These are phyloP conservation scores for Fusarium luffae DNA, from an alignment of 2,329 filamentous ascomycete species.

Conservation along the genomic window DNA sequence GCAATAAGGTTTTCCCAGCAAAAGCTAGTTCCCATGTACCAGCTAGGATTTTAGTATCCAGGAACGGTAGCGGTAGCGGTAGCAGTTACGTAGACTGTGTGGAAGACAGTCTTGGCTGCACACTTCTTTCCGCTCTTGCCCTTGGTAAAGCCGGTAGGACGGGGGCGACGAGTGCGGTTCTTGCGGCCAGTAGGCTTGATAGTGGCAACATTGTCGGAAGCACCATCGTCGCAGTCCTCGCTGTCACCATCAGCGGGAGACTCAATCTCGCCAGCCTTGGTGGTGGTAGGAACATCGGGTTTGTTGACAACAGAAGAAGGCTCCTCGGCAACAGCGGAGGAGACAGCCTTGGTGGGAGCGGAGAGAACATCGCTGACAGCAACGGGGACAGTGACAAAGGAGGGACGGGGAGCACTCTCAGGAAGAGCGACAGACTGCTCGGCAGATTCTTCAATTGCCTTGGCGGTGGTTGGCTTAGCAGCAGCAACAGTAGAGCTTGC, in stretches of 20 bases:
- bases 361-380: conserved; percentile 30
- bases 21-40: neutral
- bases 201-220: neutral
- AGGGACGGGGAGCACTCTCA: conserved; percentile 35
- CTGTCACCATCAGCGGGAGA: neutral
- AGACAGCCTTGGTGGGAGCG: conserved; percentile 3
- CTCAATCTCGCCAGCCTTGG: neutral
- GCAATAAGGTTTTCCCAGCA: neutral
- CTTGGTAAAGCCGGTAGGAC: conserved; percentile 14
- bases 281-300: neutral
- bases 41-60: conserved; percentile 3
- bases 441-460: neutral
- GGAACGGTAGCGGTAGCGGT: conserved; percentile 12
- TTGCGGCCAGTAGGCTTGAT: conserved; percentile 24
- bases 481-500: conserved; percentile 13
- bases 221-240: neutral
- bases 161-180: conserved; percentile 28
- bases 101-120: conserved; percentile 31
- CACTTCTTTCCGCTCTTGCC: conserved; percentile 22
- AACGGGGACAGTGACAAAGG: conserved; percentile 26
- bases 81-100: conserved; percentile 43
- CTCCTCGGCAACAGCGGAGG: conserved; percentile 1
- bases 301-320: conserved; percentile 22
- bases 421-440: conserved; percentile 13
- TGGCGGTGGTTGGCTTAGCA: neutral